A percentile compares a stretch with the other conserved stretches of the same genome.
These are phyloP conservation scores for Pseudocercospora cruenta DNA, from an alignment of 2,329 filamentous ascomycete species.

Conservation along the genomic window DNA sequence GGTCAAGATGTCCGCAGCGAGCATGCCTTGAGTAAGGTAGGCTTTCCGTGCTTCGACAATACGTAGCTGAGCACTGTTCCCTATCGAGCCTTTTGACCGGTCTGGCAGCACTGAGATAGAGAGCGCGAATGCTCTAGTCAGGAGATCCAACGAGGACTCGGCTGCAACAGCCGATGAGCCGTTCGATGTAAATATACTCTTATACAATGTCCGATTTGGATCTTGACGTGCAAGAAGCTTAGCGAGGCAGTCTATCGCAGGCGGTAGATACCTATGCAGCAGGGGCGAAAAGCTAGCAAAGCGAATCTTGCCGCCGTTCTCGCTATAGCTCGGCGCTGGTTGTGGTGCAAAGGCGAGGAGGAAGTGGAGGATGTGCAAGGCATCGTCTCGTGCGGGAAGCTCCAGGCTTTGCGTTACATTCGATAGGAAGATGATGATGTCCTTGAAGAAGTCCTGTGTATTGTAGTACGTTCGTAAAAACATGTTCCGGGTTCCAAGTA, in stretches of 20 bases:
- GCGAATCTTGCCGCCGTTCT: slow-evolving; percentile 56
- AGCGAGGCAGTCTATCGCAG: slow-evolving; percentile 85
- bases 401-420: slow-evolving; percentile 79
- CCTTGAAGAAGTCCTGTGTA: slow-evolving; percentile 96
- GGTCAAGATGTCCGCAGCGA: slow-evolving; percentile 86
- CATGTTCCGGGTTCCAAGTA: slow-evolving; percentile 86
- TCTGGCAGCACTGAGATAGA: slow-evolving; percentile 85
- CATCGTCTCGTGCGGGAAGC: slow-evolving; percentile 83
- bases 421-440: slow-evolving; percentile 83
- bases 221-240: slow-evolving; percentile 92
- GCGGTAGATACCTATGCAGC: slow-evolving; percentile 83
- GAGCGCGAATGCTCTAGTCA: slow-evolving; percentile 85
- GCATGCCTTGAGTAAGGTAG: slow-evolving; percentile 85
- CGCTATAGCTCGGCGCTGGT: slow-evolving; percentile 64
- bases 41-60: slow-evolving; percentile 84
- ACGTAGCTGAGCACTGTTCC: slow-evolving; percentile 53
- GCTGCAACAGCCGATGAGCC: slow-evolving; percentile 45
- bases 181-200: slow-evolving; percentile 73
- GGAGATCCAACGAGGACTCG: slow-evolving; percentile 70
- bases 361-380: slow-evolving; percentile 83
- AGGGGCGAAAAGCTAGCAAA: slow-evolving; percentile 81
- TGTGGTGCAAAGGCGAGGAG: slow-evolving; percentile 85
- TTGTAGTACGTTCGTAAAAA: slow-evolving; percentile 80
- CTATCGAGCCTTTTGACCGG: slow-evolving; percentile 59
- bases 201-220: slow-evolving; percentile 85